Conservation (phyloP, 1,139 yeast species). For the Debaryomyces subglobosus region DNA sequence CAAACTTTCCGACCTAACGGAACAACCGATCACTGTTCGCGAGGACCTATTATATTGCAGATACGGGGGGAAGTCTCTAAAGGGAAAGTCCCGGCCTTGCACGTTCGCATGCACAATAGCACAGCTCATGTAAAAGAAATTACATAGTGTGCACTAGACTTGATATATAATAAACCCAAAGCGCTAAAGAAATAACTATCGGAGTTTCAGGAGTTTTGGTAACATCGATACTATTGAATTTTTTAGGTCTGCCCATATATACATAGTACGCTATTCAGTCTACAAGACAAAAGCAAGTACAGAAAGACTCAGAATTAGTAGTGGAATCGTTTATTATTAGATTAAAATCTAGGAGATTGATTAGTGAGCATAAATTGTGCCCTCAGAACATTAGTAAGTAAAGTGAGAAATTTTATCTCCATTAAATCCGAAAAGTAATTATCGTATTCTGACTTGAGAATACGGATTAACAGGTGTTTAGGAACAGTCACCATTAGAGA, state of each 20-base stretch:
- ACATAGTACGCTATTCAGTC: neutral
- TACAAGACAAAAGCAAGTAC: neutral
- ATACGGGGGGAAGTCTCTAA: constrained; percentile 2
- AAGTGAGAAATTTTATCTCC: neutral
- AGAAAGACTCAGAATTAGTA: neutral
- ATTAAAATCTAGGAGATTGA: neutral
- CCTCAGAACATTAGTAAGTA: neutral
- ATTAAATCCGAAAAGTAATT: neutral
- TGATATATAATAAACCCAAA: constrained; percentile 4
- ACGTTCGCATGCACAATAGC: constrained; percentile 3
- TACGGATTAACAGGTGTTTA: neutral
- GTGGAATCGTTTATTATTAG: neutral
- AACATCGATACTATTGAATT: neutral
- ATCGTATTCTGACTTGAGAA: neutral
- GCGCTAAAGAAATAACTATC: neutral
- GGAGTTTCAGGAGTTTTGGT: neutral
- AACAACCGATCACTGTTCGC: neutral
- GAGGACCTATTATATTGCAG: constrained; percentile 6
- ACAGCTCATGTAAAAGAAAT: constrained; percentile 2
- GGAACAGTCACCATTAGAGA: neutral
- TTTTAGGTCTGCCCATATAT: neutral
- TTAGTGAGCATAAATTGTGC: neutral
- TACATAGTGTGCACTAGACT: neutral
- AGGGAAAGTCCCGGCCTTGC: constrained; percentile 2
- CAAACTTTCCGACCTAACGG: neutral